Evolutionary conservation across 2,329 filamentous ascomycete genomes (phyloP), one percentile per base, ranked within the genome.

Genomic region (Aspergillus vadensis): DNA sequence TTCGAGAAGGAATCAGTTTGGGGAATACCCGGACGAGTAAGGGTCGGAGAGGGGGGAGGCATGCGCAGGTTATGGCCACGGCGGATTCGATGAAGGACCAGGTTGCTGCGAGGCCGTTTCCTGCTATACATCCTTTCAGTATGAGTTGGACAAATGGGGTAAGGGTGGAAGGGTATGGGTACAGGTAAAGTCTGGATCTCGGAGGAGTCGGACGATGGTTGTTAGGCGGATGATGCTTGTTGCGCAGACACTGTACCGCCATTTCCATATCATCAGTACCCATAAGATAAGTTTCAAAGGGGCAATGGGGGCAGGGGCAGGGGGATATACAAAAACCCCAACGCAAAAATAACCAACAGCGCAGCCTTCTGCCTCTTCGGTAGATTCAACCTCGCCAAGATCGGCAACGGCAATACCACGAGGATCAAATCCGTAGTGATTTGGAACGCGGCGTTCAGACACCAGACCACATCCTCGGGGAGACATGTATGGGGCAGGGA

Each of bases 11-110:
- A 15, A 72, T 65, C 30, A 62, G 64, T 10, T 59, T 66, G 2
- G 72, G 70, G 55, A 69, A 72, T 43, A 69, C 32, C 7, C 65
- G 64, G 1, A 67, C 63, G 8, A 74, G 21, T 6, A 75, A 60
- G 0, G 72, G 72, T 9, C 69, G 64, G 0, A 74, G 60, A 0
- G 67, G 61, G 2, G 70, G 67, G 0, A 75, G 67, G 30, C 71
- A 71, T 30, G 72, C 65, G 63, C 73, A 74, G 50, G 74, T 68
- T 9, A 74, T 70, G 55, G 73, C 73, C 32, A 73, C 58, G 52
- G 70, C 72, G 39, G 61, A 54, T 65, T 74, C 73, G 15, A 74
- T 62, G 32, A 64, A 68, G 21, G 73, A 74, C 72, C 72, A 74
- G 49, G 66, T 55, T 49, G 70, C 70, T n/a, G 68, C 65, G 12